These are phyloP conservation scores for Termitomyces sp. DNA, from an alignment of 768 basidiomycete genomes.

Conservation along the genomic window DNA sequence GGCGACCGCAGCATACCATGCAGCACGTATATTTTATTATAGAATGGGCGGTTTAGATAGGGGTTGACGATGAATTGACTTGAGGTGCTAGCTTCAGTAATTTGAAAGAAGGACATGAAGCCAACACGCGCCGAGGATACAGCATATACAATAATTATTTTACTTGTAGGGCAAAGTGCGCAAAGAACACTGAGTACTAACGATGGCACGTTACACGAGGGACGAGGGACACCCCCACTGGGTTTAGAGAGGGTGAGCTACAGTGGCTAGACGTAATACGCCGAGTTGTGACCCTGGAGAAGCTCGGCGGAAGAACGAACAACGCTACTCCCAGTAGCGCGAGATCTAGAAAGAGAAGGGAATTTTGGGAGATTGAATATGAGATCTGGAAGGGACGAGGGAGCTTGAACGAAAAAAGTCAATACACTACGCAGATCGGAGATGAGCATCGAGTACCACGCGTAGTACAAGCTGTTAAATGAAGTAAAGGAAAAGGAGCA, in stretches of 20 bases:
- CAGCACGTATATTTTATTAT: background rate
- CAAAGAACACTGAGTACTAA: background rate
- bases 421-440: background rate
- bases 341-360: conserved; percentile 7
- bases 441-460: background rate
- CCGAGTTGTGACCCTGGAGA: conserved; percentile 1
- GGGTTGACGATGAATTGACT: background rate
- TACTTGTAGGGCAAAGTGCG: background rate
- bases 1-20: background rate
- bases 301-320: background rate
- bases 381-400: conserved; percentile 4
- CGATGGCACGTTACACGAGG: background rate
- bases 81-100: background rate
- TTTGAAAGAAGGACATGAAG: background rate
- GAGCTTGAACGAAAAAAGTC: background rate
- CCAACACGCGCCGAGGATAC: background rate
- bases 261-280: conserved; percentile 4
- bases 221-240: conserved; percentile 3
- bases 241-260: conserved; percentile 4
- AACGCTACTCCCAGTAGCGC: background rate
- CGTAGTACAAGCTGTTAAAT: background rate
- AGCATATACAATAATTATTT: background rate
- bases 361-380: background rate
- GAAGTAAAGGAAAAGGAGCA: background rate
- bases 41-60: background rate